phyloP scores from a whole-genome alignment of 805 yeast genomes.

The Metschnikowia sp. region DNA sequence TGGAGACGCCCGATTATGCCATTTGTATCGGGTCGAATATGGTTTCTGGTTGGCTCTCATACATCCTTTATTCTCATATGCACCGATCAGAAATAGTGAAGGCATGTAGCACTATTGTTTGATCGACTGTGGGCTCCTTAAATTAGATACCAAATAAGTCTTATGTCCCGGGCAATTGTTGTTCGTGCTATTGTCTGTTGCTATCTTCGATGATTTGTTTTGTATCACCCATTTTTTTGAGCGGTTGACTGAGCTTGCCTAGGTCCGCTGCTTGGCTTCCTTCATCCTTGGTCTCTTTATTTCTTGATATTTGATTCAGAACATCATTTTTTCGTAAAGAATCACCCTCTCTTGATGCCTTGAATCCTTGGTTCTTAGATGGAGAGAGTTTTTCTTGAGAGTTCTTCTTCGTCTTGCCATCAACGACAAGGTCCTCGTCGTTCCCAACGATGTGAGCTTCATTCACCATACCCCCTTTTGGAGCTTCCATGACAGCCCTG shows the following conservation, averaged over 20 bases:
- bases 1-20: no score
- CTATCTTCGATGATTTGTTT: slow-evolving; percentile 11
- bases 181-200: neutral
- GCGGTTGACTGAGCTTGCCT: neutral
- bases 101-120: no score
- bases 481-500: slow-evolving; percentile 40
- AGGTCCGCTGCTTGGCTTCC: neutral
- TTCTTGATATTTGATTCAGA: neutral
- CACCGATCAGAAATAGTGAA: no score
- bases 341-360: slow-evolving; percentile 9
- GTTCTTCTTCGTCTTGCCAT: slow-evolving; percentile 14
- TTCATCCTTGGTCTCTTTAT: neutral
- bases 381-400: neutral
- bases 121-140: no score
- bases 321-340: neutral
- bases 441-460: slow-evolving; percentile 43
- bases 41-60: no score
- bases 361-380: slow-evolving; percentile 10
- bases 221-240: slow-evolving; percentile 5
- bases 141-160: no score
- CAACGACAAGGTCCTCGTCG: slow-evolving; percentile 29
- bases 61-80: no score
- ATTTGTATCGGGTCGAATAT: no score
- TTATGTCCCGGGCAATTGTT: no score
- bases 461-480: slow-evolving; percentile 46